Conservation (phyloP, 2,329 filamentous ascomycete species). For the Nakataea oryzae region DNA sequence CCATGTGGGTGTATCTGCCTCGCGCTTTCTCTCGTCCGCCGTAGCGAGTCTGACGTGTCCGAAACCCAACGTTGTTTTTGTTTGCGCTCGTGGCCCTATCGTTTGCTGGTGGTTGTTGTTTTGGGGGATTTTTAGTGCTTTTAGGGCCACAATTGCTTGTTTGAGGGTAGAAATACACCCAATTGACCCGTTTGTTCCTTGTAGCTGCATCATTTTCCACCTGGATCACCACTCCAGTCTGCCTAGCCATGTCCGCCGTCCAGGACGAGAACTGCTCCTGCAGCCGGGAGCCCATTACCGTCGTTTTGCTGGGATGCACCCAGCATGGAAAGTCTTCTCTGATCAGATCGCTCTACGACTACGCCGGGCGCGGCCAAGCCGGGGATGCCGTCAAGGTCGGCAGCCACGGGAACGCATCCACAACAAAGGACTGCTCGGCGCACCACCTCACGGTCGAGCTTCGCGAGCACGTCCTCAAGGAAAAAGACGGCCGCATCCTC, state of each 20-base stretch:
- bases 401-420: not conserved
- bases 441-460: not conserved
- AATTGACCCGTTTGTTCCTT: no score
- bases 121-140: no score
- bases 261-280: not conserved
- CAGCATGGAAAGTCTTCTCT: not conserved
- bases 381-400: not conserved
- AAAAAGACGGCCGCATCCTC: not conserved
- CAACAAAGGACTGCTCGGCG: not conserved
- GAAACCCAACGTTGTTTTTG: not conserved
- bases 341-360: not conserved
- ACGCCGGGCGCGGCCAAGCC: not conserved
- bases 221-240: no score
- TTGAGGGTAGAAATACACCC: no score
- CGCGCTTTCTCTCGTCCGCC: no score
- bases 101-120: no score
- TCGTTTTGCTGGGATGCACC: not conserved
- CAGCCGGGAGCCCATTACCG: not conserved
- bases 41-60: not conserved
- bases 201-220: not conserved
- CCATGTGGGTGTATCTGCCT: not conserved
- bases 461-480: not conserved
- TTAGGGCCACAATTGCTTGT: no score
- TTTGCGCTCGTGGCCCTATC: no score
- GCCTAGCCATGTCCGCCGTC: not conserved